A percentile compares a stretch with the other conserved stretches of the same genome.
These are phyloP conservation scores for Puccinia novopanici DNA, from an alignment of 1,284 basidiomycete genomes.

Conservation along the genomic window DNA sequence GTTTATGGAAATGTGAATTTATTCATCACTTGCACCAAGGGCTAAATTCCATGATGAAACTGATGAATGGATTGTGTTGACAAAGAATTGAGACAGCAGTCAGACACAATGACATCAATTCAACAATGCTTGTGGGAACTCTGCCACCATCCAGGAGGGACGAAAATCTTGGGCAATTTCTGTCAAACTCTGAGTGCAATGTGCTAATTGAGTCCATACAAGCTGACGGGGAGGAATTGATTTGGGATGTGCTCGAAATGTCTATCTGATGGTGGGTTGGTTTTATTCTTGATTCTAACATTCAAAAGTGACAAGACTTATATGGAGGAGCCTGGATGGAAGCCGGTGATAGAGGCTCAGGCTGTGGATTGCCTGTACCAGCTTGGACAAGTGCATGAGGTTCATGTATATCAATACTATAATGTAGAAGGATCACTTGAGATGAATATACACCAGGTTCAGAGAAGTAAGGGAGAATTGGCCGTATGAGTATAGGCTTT, in stretches of 20 bases:
- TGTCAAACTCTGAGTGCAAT: background rate
- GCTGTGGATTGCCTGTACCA: slow-evolving; percentile 4
- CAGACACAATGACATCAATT: background rate
- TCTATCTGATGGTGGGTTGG: slow-evolving; percentile 20
- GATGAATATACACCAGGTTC: slow-evolving; percentile 37
- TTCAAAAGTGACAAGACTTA: background rate
- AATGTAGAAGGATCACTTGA: background rate
- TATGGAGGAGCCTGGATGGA: slow-evolving; percentile 17
- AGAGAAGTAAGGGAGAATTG: slow-evolving; percentile 7
- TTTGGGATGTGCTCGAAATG: slow-evolving; percentile 25
- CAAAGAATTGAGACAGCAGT: background rate
- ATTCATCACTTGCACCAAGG: background rate
- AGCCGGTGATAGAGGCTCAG: slow-evolving; percentile 8
- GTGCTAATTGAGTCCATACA: slow-evolving; percentile 7
- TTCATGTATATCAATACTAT: slow-evolving; percentile 20
- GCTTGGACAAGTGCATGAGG: background rate
- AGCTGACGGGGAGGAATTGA: slow-evolving; percentile 11
- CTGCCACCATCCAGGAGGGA: background rate
- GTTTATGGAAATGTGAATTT: slow-evolving; percentile 6
- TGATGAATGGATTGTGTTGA: background rate
- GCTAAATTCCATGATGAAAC: background rate
- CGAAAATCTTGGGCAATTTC: background rate
- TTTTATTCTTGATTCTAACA: background rate
- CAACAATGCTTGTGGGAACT: background rate
- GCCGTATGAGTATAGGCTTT: background rate